Base-by-base conservation (phyloP, 495 filamentous ascomycete species). In the Podospora appendiculata region DNA sequence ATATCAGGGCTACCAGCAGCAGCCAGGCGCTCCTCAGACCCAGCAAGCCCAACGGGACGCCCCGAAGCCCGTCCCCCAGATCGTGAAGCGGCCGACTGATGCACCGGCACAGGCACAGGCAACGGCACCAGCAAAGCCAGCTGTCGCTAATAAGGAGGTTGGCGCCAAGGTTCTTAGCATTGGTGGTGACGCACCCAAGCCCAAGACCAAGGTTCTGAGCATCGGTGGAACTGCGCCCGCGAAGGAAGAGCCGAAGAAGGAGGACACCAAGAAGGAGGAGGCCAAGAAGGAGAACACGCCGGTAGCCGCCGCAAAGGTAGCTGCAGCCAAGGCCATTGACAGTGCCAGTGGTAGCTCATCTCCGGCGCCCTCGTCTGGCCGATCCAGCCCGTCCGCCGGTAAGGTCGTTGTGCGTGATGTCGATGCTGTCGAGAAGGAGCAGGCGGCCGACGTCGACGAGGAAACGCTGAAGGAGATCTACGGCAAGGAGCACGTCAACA, bases 401-500 rank as follows among this genome's bases (percentile, higher is more conserved):
- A 79, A 80, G 58, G 76, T 66, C 14, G 70, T 77, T 10, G 68
- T 67, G 32, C 85, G 90, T 50, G 85, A 88, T 51, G 88, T 79
- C 12, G 87, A 96, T 68, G 85, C 86, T 13, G 90, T 99, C 39
- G 80, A 83, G 36, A 88, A 90, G 68, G 87, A 90, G 60, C 93
- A 97, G 61, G 76, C 80, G 12, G 90, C 88, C 16, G 89, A 94
- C 68, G 84, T 99, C 3, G 93, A 97, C 56, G 89, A 95, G 19
- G 86, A 87, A 41, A 88, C 88, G 0, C 72, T 99, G 52, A 88
- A 89, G 65, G 93, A 97, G 70, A 89, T 99, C 41, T 97, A 97
- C 68, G 93, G 93, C 59, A 96, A 97, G 70, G 93, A 99, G 69
- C 93, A 99, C 63, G 85, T 99, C 55, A 98, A 98, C 66, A 81